phyloP scores from a whole-genome alignment of 352 stramenopile species.

The Phytophthora citrophthora region DNA sequence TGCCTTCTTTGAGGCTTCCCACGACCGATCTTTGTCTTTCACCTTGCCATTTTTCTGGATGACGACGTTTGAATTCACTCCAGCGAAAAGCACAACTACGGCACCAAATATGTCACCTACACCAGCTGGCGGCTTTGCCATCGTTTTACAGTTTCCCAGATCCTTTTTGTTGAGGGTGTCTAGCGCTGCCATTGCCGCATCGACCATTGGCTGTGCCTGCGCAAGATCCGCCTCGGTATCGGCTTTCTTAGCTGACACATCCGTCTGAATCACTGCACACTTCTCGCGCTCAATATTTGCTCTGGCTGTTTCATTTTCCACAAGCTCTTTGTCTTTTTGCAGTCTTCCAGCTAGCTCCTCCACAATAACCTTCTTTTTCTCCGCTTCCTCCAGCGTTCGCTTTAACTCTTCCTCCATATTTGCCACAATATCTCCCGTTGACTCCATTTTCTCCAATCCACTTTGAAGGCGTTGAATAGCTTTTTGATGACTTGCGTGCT shows the following conservation, averaged over 20 bases:
- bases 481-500: slow-evolving; percentile 60
- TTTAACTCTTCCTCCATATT: slow-evolving; percentile 94
- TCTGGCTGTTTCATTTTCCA: slow-evolving; percentile 92
- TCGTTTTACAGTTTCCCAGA: slow-evolving; percentile 91
- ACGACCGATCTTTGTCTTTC: slow-evolving; percentile 93
- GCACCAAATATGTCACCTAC: slow-evolving; percentile 89
- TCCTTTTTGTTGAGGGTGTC: slow-evolving; percentile 93
- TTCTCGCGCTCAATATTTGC: slow-evolving; percentile 92
- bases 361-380: slow-evolving; percentile 92
- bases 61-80: slow-evolving; percentile 69
- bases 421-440: slow-evolving; percentile 88
- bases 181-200: slow-evolving; percentile 89
- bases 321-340: slow-evolving; percentile 91
- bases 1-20: slow-evolving; percentile 94
- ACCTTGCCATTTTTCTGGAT: slow-evolving; percentile 95
- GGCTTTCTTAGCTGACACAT: slow-evolving; percentile 91
- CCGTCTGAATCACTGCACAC: slow-evolving; percentile 92
- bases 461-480: slow-evolving; percentile 87
- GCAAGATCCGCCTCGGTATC: slow-evolving; percentile 80
- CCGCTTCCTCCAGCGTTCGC: slow-evolving; percentile 89
- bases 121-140: slow-evolving; percentile 89
- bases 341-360: slow-evolving; percentile 94
- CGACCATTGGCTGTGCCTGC: slow-evolving; percentile 80
- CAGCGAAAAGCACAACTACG: slow-evolving; percentile 80
- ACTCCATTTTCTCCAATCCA: slow-evolving; percentile 91